Conservation (phyloP, 2,329 filamentous ascomycete species). For the Botrytis sinoallii region DNA sequence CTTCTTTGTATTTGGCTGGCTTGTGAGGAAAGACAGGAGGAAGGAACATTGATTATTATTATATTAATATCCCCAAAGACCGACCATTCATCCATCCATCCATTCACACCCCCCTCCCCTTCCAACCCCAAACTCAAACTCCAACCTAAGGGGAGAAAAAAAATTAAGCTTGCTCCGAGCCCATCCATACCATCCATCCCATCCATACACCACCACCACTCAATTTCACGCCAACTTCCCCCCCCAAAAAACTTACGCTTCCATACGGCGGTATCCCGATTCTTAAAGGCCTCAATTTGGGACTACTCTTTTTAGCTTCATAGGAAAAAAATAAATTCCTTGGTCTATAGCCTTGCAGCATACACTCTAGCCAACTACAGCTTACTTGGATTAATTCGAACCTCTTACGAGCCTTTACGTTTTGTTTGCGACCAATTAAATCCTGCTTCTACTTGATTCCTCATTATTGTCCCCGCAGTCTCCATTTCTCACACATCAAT, state of each 20-base stretch:
- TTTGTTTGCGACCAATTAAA: conserved; percentile 13
- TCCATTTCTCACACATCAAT: conserved; percentile 10
- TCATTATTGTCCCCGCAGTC: conserved; percentile 6
- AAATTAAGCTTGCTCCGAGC: neutral
- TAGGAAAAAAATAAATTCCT: neutral
- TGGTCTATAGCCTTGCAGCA: conserved; percentile 3
- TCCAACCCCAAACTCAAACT: neutral
- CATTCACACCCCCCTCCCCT: neutral
- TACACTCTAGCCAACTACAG: conserved; percentile 10
- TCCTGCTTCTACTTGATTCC: neutral
- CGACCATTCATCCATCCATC: neutral
- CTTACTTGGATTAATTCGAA: conserved; percentile 14
- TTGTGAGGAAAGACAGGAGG: neutral
- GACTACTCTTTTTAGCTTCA: conserved; percentile 1
- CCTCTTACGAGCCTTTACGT: conserved; percentile 3
- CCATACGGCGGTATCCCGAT: neutral
- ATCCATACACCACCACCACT: neutral
- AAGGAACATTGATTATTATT: neutral
- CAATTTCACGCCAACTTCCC: neutral
- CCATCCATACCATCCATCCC: neutral
- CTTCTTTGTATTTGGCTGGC: neutral
- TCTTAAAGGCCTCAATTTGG: neutral
- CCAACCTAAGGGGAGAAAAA: conserved; percentile 1
- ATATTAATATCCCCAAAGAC: neutral
- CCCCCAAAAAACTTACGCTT: neutral